Evolutionary conservation across 2,329 filamentous ascomycete genomes (phyloP).

Genomic region (Thermomyces lanuginosus): DNA sequence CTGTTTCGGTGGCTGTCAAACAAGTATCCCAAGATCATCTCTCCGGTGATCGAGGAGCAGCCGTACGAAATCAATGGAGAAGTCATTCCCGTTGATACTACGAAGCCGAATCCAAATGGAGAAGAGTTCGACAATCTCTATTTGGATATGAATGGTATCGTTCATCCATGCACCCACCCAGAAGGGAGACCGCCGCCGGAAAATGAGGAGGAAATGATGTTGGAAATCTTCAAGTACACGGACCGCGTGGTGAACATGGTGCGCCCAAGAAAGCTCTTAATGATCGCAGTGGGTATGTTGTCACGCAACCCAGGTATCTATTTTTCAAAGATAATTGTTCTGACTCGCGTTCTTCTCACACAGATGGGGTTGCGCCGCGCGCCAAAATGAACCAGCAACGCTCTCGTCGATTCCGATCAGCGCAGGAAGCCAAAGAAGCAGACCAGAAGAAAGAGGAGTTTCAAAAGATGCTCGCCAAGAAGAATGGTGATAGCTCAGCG

Average conservation of each 20-base stretch:
- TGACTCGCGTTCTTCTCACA: conserved; percentile 12
- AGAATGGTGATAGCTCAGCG: conserved; percentile 45
- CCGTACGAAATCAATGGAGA: conserved; percentile 70
- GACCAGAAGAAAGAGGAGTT: conserved; percentile 82
- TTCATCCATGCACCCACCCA: conserved; percentile 95
- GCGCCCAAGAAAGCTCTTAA: conserved; percentile 80
- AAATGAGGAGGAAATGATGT: conserved; percentile 98
- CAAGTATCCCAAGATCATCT: conserved; percentile 97
- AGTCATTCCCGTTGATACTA: conserved; percentile 69
- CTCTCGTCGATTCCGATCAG: conserved; percentile 83
- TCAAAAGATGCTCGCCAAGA: conserved; percentile 57
- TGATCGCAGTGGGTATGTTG: conserved; percentile 75
- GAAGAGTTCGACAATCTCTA: conserved; percentile 98
- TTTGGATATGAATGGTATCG: conserved; percentile 98
- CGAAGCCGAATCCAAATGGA: conserved; percentile 79
- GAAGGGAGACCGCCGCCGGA: conserved; percentile 81
- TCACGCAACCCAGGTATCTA: conserved; percentile 2
- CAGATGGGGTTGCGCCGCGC: conserved; percentile 88
- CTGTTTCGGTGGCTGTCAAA: conserved; percentile 92
- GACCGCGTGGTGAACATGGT: conserved; percentile 98
- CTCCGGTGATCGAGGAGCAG: conserved; percentile 71
- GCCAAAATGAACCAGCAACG: conserved; percentile 99
- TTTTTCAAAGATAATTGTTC: not conserved
- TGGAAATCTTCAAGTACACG: conserved; percentile 97
- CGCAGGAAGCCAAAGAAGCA: conserved; percentile 87